Evolutionary conservation across 352 stramenopile species (phyloP).

Genomic region (Achlya hypogyna): DNA sequence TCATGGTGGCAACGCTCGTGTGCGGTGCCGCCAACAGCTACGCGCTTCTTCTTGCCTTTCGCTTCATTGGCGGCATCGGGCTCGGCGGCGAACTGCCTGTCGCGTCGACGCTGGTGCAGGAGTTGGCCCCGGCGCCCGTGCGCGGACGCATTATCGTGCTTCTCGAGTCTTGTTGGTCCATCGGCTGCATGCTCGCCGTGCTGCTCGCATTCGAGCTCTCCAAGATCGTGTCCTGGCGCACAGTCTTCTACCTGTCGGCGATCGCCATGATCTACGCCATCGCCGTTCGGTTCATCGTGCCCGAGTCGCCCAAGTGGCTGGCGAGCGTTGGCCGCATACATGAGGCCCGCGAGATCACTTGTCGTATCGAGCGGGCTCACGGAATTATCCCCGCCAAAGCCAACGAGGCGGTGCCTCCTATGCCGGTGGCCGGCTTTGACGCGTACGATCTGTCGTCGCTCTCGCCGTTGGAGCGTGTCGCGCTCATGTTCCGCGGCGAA

Average conservation of each 20-base stretch:
- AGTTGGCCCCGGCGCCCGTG: conserved; percentile 44
- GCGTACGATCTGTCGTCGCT: background rate
- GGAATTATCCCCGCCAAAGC: conserved; percentile 18
- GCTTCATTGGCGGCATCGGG: conserved; percentile 55
- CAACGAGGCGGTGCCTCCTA: background rate
- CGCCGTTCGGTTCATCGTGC: conserved; percentile 41
- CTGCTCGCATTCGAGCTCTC: conserved; percentile 39
- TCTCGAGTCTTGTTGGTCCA: conserved; percentile 54
- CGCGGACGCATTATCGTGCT: conserved; percentile 55
- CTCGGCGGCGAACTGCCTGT: conserved; percentile 52
- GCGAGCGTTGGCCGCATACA: conserved; percentile 52
- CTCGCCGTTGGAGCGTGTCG: conserved; percentile 28
- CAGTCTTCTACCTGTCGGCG: conserved; percentile 47
- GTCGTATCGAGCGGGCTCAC: conserved; percentile 42
- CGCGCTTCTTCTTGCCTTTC: conserved; percentile 40
- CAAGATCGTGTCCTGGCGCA: conserved; percentile 44
- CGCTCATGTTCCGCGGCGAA: conserved; percentile 40
- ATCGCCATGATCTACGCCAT: conserved; percentile 42
- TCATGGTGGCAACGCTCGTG: conserved; percentile 37
- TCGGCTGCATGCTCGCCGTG: conserved; percentile 51
- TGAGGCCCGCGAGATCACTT: conserved; percentile 46
- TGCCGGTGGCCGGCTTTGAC: background rate
- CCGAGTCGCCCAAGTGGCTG: conserved; percentile 65
- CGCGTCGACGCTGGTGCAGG: conserved; percentile 49
- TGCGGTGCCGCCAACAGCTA: conserved; percentile 44